phyloP scores from a whole-genome alignment of 805 yeast genomes.

The Scheffersomyces stipitis region DNA sequence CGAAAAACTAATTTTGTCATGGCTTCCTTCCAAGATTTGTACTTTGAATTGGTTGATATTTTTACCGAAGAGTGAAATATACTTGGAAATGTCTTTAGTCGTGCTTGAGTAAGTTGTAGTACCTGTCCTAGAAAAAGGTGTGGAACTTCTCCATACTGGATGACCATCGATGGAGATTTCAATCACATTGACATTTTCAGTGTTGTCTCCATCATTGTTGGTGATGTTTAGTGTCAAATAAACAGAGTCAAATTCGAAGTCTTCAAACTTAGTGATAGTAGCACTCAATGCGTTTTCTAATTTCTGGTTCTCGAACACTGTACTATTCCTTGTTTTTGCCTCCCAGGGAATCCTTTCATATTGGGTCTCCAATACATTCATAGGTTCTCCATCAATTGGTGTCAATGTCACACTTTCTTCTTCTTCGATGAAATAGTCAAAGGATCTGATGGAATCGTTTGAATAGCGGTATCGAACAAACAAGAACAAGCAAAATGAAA shows the following conservation, averaged over 20 bases:
- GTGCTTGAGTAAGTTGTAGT: slow-evolving; percentile 18
- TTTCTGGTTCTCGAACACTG: too few species aligned
- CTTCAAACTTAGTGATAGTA: too few species aligned
- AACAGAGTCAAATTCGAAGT: slow-evolving; percentile 25
- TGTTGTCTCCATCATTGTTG: slow-evolving; percentile 14
- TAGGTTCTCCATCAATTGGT: too few species aligned
- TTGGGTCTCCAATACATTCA: too few species aligned
- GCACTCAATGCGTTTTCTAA: too few species aligned
- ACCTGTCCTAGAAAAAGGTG: slow-evolving; percentile 17
- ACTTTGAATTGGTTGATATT: slow-evolving; percentile 13
- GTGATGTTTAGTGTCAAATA: slow-evolving; percentile 24
- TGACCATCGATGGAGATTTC: slow-evolving; percentile 22
- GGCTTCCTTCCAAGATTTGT: slow-evolving; percentile 21
- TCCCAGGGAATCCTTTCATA: too few species aligned
- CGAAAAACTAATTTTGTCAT: slow-evolving; percentile 14
- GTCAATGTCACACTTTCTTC: too few species aligned
- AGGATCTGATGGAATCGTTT: too few species aligned
- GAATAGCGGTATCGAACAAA: too few species aligned
- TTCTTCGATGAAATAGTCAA: too few species aligned
- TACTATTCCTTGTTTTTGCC: too few species aligned
- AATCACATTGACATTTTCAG: slow-evolving; percentile 13
- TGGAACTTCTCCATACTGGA: slow-evolving; percentile 28
- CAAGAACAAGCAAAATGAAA: too few species aligned
- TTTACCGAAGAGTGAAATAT: slow-evolving; percentile 16
- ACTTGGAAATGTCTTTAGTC: slow-evolving; percentile 24